Evolutionary conservation across 306 rosid species (phyloP), one percentile per base, ranked within the genome.

Genomic region (Dryas alaskensis): DNA sequence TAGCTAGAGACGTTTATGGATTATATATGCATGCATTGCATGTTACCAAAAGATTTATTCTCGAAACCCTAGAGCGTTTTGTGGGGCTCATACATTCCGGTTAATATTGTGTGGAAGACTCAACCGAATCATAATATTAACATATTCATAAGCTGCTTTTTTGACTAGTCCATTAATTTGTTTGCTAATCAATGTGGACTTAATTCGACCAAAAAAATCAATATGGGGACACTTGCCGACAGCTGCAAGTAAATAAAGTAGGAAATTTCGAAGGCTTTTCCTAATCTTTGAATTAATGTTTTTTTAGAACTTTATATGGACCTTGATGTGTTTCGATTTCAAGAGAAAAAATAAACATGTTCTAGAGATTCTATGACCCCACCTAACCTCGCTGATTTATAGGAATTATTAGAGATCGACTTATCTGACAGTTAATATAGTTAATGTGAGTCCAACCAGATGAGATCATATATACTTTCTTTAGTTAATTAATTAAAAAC

Each of bases 371-470:
- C 58, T 45, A 59, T 9, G 76, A 72, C 76, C 67, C 67, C 47
- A 83, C 84, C 27, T 27, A 31, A 31, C 37, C 37, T 61, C 7
- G 25, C 22, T 14, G 67, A 40, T 62, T 39, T 8, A 62, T 39
- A 62, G 67, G 27, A 62, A 62, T 62, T 40, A 62, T 62, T 62
- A 47, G 37, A 31, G 37, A 2, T 31, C 37, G 67, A 46, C 10
- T 45, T 46, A 27, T 50, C 16, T 4, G 70, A 63, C 78, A 9
- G 78, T 62, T 73, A 73, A 73, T 73, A 49, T 43, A 37, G 78
- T 51, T 73, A 7, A 40, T 31, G 63, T 52, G 19, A 39, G 53
- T 50, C 60, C 70, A 49, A 50, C 48, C 11, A 22, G 67, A 11
- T 72, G 43, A 59, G 43, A 59, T 45, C 48, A 8, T 5, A 6